Conservation (phyloP, 2,329 filamentous ascomycete genomes). For the Hymenoscyphus repandus region DNA sequence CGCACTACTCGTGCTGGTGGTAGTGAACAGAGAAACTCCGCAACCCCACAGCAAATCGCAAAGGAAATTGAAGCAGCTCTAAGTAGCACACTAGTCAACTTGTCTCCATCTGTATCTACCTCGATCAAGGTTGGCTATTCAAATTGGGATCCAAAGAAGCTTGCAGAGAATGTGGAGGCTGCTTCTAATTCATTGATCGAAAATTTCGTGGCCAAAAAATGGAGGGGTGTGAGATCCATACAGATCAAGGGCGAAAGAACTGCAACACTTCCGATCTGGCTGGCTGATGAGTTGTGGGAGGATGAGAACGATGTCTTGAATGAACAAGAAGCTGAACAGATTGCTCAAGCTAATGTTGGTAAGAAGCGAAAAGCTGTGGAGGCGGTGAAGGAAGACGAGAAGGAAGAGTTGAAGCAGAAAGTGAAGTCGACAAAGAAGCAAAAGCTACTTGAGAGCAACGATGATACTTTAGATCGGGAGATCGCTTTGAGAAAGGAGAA, state of each 20-base stretch:
- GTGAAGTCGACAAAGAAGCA: constrained; percentile 35
- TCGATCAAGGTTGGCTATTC: constrained; percentile 75
- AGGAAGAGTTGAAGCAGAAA: constrained; percentile 29
- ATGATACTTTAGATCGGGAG: constrained; percentile 32
- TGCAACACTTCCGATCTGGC: constrained; percentile 86
- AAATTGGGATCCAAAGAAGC: constrained; percentile 66
- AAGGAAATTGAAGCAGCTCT: constrained; percentile 78
- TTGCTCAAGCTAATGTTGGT: constrained; percentile 43
- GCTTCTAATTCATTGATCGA: constrained; percentile 66
- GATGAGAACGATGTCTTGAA: constrained; percentile 69
- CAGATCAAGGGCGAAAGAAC: constrained; percentile 85
- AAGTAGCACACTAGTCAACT: constrained; percentile 70
- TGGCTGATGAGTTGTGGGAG: constrained; percentile 86
- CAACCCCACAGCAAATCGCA: constrained; percentile 51
- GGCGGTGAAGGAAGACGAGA: constrained; percentile 28
- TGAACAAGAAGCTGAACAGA: constrained; percentile 40
- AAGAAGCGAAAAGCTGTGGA: constrained; percentile 47
- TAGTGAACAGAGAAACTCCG: constrained; percentile 44
- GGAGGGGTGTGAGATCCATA: constrained; percentile 77
- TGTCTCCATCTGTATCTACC: constrained; percentile 74
- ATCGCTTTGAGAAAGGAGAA: constrained; percentile 32
- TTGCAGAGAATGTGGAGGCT: constrained; percentile 75
- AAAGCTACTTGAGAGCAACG: constrained; percentile 28
- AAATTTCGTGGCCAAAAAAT: constrained; percentile 78
- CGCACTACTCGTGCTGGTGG: constrained; percentile 51